These are phyloP conservation scores for Fusarium oligoseptatum DNA, from an alignment of 2,329 filamentous ascomycete species.

Conservation along the genomic window DNA sequence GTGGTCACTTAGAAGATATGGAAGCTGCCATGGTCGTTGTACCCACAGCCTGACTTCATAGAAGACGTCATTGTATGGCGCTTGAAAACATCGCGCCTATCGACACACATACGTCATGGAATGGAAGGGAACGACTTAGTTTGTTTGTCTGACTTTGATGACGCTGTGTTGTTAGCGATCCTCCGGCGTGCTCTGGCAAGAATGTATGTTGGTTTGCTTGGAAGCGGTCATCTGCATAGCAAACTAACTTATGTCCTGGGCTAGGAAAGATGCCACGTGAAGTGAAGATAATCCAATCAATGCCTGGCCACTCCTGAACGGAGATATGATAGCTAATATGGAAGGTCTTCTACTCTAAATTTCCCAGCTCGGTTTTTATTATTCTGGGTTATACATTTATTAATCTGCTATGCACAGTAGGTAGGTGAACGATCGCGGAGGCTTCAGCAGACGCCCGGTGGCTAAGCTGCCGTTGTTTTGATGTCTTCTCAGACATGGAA, in stretches of 20 bases:
- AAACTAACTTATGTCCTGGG: background rate
- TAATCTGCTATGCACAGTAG: background rate
- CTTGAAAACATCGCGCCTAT: slow-evolving; percentile 24
- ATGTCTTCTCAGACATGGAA: background rate
- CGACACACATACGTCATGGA: slow-evolving; percentile 40
- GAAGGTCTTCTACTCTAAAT: background rate
- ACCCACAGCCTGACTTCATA: slow-evolving; percentile 49
- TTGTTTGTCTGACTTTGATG: slow-evolving; percentile 16
- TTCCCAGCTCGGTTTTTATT: too few relatives aligned
- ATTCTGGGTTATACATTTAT: background rate
- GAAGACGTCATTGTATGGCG: slow-evolving; percentile 45
- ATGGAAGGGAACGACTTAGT: slow-evolving; percentile 15
- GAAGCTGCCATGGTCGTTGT: slow-evolving; percentile 23
- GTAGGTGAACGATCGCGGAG: background rate
- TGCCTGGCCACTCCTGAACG: background rate
- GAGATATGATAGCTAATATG: background rate
- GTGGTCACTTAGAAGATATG: slow-evolving; percentile 31
- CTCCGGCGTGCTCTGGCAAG: slow-evolving; percentile 2
- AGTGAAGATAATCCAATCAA: background rate
- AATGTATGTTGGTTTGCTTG: background rate
- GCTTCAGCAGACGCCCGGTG: background rate
- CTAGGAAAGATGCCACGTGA: slow-evolving; percentile 7
- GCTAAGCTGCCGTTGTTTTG: background rate
- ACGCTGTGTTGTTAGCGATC: slow-evolving; percentile 20
- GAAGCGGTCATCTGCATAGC: background rate